Evolutionary conservation across 805 yeast genomes (phyloP), one percentile per base, ranked within the genome.

Genomic region (Wickerhamiella parazyma): DNA sequence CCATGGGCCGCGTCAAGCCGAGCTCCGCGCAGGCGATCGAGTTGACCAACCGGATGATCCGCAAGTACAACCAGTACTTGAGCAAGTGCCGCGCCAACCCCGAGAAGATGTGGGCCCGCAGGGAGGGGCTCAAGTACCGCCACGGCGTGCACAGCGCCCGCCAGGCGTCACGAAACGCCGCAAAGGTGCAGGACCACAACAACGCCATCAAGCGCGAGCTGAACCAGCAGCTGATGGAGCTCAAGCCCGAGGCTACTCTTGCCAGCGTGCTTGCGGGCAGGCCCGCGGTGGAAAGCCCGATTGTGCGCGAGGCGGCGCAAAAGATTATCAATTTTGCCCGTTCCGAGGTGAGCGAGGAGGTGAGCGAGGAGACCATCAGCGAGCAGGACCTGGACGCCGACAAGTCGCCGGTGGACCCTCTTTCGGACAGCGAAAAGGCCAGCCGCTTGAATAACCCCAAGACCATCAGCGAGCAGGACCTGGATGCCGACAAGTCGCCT

Each of bases 1-100:
- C 95, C 2, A 64, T 87, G 61, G 97, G 97, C 49, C 75, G 82
- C 41, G 67, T 70, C 47, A 89, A 87, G 63, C 97, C 97, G 42
- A 69, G 81, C 45, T 60, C 80, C 36, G 71, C 70, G 50, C 69
- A 76, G 55, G 73, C 94, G 8, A 65, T 80, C 44, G 73, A 73
- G 51, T 69, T 78, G 35, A 94, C 85, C 58, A 75, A 73, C 55
- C 67, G 67, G 18, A 95, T 86, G 60, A 75, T 83, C 39, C 65
- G 70, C 21, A 70, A 72, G 49, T 89, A 87, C 91, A 85, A 85
- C 63, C 66, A 70, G 48, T 80, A 73, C 61, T 79, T 87, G 6
- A 68, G 69, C 19, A 61, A 67, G 28, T 86, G 79, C 48, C 66
- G 64, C 46, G 67, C 63, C 39, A 67, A 71, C 55, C 86, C 86